Evolutionary conservation across 768 basidiomycete species (phyloP).

Genomic region (Lactarius pseudohatsudake): DNA sequence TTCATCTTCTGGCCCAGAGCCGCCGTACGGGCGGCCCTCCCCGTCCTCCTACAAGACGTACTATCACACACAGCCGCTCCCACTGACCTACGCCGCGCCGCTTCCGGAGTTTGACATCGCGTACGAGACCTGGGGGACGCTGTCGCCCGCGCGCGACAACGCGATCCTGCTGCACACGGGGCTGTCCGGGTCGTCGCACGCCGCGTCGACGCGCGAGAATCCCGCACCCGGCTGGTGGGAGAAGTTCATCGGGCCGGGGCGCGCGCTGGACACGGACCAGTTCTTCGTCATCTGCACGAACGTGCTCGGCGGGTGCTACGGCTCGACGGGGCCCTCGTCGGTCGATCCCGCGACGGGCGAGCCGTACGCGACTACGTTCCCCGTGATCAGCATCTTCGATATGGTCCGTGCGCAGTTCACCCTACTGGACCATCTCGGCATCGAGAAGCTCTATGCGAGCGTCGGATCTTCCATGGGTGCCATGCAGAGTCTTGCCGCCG

Average conservation of each 20-base stretch:
- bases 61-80: conserved; percentile 59
- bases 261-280: conserved; percentile 86
- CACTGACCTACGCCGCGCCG: conserved; percentile 54
- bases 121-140: conserved; percentile 97
- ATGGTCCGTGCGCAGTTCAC: conserved; percentile 94
- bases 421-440: conserved; percentile 79
- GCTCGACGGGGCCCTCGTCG: conserved; percentile 92
- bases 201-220: conserved; percentile 76
- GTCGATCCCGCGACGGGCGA: conserved; percentile 64
- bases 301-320: conserved; percentile 96
- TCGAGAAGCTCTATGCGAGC: conserved; percentile 86
- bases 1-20: conserved; percentile 68
- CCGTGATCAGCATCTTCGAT: conserved; percentile 90
- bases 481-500: conserved; percentile 97
- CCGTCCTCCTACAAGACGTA: conserved; percentile 73
- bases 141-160: conserved; percentile 76
- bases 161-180: conserved; percentile 96
- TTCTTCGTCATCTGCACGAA: conserved; percentile 97
- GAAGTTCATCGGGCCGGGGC: conserved; percentile 94
- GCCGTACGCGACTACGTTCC: conserved; percentile 89
- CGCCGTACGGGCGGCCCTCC: conserved; percentile 76
- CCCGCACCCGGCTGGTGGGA: conserved; percentile 96
- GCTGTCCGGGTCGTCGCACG: conserved; percentile 93
- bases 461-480: conserved; percentile 97
- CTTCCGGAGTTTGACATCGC: conserved; percentile 82